These are phyloP conservation scores for Populus alba DNA, from an alignment of 345 rosid genomes.

Conservation along the genomic window DNA sequence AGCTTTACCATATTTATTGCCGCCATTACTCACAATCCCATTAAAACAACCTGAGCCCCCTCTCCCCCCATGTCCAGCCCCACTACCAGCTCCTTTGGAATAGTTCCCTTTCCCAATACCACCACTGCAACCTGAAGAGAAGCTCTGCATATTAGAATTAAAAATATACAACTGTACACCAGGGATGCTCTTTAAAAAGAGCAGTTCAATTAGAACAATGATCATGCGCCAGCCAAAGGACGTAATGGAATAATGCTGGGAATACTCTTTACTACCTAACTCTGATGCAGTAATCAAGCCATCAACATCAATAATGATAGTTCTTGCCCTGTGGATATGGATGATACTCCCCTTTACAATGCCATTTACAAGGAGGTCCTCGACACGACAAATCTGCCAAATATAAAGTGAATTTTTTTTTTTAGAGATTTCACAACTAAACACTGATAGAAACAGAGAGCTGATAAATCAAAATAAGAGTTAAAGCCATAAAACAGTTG, in stretches of 20 bases:
- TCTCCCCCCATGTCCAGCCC: conserved; percentile 95
- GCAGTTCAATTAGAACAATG: conserved; percentile 15
- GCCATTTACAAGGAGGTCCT: conserved; percentile 89
- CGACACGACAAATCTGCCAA: conserved; percentile 87
- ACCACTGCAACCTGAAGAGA: conserved; percentile 73
- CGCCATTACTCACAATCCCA: conserved; percentile 76
- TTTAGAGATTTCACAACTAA: neutral
- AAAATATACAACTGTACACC: neutral
- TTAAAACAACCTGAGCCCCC: conserved; percentile 92
- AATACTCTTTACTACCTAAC: conserved; percentile 53
- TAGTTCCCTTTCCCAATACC: conserved; percentile 86
- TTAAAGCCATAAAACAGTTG: neutral
- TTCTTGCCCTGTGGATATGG: conserved; percentile 91
- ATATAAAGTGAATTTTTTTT: conserved; percentile 1
- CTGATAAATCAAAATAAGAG: neutral
- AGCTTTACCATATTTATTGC: conserved; percentile 75
- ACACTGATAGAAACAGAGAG: neutral
- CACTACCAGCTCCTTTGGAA: conserved; percentile 89
- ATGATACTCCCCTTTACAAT: conserved; percentile 81
- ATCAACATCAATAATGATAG: conserved; percentile 58
- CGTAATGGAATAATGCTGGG: conserved; percentile 10
- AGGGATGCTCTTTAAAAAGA: neutral
- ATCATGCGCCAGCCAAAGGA: conserved; percentile 14
- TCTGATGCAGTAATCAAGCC: conserved; percentile 81
- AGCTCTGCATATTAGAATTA: conserved; percentile 15